Evolutionary conservation across 2,329 filamentous ascomycete genomes (phyloP).

Genomic region (Aspergillus ibericus): DNA sequence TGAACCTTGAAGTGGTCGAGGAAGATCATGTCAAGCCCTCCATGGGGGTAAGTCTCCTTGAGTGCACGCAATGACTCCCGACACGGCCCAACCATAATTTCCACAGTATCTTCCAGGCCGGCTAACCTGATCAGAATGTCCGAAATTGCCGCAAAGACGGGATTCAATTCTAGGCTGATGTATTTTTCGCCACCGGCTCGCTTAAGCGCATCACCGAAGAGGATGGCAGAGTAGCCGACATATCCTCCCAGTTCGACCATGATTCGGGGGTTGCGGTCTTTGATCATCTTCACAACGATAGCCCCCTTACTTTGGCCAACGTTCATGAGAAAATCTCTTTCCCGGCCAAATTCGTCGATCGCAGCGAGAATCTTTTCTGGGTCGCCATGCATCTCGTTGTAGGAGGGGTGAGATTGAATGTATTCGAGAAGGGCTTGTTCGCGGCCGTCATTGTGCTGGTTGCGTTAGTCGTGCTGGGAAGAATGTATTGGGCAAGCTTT

Average conservation of each 20-base stretch:
- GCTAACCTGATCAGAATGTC: constrained; percentile 69
- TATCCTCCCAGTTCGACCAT: constrained; percentile 82
- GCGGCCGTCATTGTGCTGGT: constrained; percentile 62
- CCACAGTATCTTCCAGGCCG: constrained; percentile 66
- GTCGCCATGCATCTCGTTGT: constrained; percentile 64
- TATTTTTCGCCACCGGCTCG: constrained; percentile 64
- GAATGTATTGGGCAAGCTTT: not conserved
- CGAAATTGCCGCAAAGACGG: constrained; percentile 70
- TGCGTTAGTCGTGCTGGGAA: not conserved
- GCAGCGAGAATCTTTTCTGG: constrained; percentile 65
- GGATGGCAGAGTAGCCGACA: constrained; percentile 75
- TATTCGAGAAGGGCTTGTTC: constrained; percentile 72
- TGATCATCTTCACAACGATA: constrained; percentile 68
- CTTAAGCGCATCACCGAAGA: constrained; percentile 67
- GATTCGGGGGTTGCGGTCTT: constrained; percentile 61
- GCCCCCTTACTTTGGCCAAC: constrained; percentile 72
- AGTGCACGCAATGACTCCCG: constrained; percentile 63
- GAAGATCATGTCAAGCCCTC: constrained; percentile 69
- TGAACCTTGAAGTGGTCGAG: constrained; percentile 77
- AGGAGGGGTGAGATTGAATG: constrained; percentile 60
- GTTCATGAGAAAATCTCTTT: constrained; percentile 72
- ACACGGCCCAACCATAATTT: constrained; percentile 68
- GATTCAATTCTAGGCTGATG: constrained; percentile 70
- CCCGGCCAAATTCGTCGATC: constrained; percentile 68
- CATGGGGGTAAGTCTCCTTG: constrained; percentile 52